Evolutionary conservation across 2,329 filamentous ascomycete species (phyloP).

Genomic region (Pseudogymnoascus sp.): DNA sequence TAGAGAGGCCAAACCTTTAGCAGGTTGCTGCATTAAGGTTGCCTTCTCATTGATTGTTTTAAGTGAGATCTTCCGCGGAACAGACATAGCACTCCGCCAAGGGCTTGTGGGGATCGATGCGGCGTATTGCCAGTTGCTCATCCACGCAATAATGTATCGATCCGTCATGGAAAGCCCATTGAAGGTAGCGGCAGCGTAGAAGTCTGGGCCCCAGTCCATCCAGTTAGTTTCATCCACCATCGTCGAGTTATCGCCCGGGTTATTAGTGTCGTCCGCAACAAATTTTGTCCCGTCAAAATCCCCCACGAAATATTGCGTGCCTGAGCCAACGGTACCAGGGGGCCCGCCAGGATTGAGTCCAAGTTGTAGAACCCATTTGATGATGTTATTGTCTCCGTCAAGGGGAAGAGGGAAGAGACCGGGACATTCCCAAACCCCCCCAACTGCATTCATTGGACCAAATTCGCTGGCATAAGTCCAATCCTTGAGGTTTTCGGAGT

Average conservation of each 20-base stretch:
- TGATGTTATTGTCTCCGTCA: background rate
- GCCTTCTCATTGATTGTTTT: constrained; percentile 28
- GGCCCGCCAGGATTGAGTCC: constrained; percentile 52
- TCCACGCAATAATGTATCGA: constrained; percentile 41
- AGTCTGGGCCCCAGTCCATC: constrained; percentile 41
- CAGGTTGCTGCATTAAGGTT: background rate
- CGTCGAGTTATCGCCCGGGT: constrained; percentile 38
- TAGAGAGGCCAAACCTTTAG: background rate
- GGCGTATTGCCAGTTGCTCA: constrained; percentile 53
- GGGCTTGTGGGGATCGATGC: constrained; percentile 46
- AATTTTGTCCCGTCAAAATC: constrained; percentile 60
- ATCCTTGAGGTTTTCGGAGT: constrained; percentile 46
- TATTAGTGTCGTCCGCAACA: constrained; percentile 34
- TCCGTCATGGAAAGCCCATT: constrained; percentile 31
- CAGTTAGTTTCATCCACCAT: constrained; percentile 43
- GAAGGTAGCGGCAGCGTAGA: background rate
- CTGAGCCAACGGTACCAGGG: constrained; percentile 41
- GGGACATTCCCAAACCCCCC: constrained; percentile 47
- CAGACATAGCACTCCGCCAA: constrained; percentile 45
- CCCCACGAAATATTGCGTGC: constrained; percentile 50
- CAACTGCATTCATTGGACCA: constrained; percentile 37
- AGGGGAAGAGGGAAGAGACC: constrained; percentile 16
- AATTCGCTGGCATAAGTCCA: constrained; percentile 43
- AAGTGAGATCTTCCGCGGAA: constrained; percentile 34
- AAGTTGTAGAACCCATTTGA: constrained; percentile 38